Base-by-base conservation (phyloP, 805 yeast species). In the Candida ascalaphidarum region DNA sequence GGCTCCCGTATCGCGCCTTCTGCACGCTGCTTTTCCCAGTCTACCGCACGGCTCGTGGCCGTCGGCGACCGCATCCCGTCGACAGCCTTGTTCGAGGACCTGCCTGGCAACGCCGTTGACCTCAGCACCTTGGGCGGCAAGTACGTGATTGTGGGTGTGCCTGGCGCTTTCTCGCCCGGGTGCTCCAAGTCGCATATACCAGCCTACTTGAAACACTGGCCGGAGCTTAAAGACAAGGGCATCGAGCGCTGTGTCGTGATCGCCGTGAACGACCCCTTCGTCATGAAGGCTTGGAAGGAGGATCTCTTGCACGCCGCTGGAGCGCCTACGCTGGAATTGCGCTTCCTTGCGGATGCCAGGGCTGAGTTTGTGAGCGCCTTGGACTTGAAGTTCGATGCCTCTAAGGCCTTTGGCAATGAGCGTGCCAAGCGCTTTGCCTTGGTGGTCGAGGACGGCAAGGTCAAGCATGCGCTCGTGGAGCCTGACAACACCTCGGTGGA, bases 261-360 rank as follows among this genome's bases (percentile, higher is more conserved):
- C 20, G 68, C 92, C 12, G 95, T 83, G 27, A 86, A 86, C 54
- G 96, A 86, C 50, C 71, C 92, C 3, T 86, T 86, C 52, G 95
- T 85, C 27, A 73, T 77, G 46, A 70, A 73, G 42, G 88, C 92
- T 0, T 86, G 95, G 94, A 74, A 71, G 24, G 69, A 75, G 31
- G 15, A 26, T 2, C 41, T 57, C 21, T 37, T 51, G 16, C 47
- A 43, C 26, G 39, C 40, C 12, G 40, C 39, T 11, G 42, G 39
- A 12, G 43, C 41, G n/a, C n/a, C n/a, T n/a, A 24, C 27, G 20
- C 39, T 43, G 17, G 54, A 59, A 30, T 55, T 78, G 30, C 65
- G 69, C 31, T 71, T 81, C 50, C 63, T 85, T 39, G 84, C 94
- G 23, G 96, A 86, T 53, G 78, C 92, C n/a, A 55, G 61, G 31